phyloP scores from a whole-genome alignment of 768 basidiomycete species.

The Termitomyces sp. region DNA sequence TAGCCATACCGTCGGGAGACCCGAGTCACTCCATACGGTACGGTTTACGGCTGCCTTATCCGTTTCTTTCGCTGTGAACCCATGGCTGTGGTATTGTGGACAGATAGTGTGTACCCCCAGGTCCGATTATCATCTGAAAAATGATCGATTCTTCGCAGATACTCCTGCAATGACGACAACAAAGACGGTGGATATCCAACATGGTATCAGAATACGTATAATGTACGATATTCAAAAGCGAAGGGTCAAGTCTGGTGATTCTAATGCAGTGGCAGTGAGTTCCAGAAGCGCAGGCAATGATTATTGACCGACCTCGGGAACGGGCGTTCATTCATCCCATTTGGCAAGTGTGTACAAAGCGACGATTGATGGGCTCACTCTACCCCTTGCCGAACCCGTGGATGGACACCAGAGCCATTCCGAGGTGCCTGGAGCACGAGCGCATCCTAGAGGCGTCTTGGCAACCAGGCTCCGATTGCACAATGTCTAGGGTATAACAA shows the following conservation, averaged over 20 bases:
- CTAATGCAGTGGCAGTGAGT: not conserved
- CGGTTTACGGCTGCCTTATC: not conserved
- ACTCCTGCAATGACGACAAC: not conserved
- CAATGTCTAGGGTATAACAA: not conserved
- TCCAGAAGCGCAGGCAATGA: not conserved
- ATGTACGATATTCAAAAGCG: no score
- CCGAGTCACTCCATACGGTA: not conserved
- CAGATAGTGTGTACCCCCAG: not conserved
- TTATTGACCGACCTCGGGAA: not conserved
- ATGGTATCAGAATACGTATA: not conserved
- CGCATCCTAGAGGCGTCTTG: not conserved
- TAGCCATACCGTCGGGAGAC: not conserved
- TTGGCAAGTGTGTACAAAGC: not conserved
- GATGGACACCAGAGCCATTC: not conserved
- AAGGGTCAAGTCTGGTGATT: not conserved
- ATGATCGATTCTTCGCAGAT: not conserved
- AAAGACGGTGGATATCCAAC: not conserved
- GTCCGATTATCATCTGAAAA: not conserved
- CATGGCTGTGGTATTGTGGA: not conserved
- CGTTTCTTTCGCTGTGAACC: not conserved
- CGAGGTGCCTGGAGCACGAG: not conserved
- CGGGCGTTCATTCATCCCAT: not conserved
- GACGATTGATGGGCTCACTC: not conserved
- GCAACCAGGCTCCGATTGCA: not conserved
- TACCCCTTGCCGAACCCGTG: not conserved